Conservation (phyloP, 176 grass and related monocot species). For the Oryza longistaminata region DNA sequence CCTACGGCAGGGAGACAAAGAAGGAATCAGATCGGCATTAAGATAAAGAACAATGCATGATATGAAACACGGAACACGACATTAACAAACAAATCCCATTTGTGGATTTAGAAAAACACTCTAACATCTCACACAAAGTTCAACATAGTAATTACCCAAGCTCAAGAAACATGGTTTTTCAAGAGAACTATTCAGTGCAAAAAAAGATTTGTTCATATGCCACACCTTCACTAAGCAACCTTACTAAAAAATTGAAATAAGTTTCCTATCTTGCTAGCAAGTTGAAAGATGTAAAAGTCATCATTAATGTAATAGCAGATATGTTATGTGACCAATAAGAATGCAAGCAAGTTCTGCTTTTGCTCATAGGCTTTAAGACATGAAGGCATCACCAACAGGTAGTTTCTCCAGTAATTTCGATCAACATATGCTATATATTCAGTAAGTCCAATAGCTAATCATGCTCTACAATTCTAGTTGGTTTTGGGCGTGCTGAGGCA, state of each 20-base stretch:
- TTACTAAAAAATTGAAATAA: slow-evolving; percentile 8
- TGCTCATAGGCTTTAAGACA: neutral
- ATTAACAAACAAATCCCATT: neutral
- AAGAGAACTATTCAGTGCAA: neutral
- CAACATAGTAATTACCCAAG: slow-evolving; percentile 18
- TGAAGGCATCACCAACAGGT: neutral
- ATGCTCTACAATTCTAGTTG: neutral
- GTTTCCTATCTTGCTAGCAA: neutral
- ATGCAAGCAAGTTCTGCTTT: neutral
- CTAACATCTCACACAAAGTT: neutral
- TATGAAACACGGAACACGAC: neutral
- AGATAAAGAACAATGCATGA: slow-evolving; percentile 10
- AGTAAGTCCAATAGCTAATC: neutral
- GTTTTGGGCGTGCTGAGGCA: neutral
- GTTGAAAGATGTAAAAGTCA: neutral
- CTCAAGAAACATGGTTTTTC: neutral
- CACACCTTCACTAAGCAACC: neutral
- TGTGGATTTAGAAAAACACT: slow-evolving; percentile 8
- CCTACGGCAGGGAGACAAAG: slow-evolving; percentile 44
- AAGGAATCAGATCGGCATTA: slow-evolving; percentile 11
- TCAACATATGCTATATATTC: neutral
- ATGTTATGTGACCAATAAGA: slow-evolving; percentile 1
- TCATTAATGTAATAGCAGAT: neutral
- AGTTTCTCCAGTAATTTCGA: neutral
- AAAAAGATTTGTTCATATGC: neutral